Percentiles rank a stretch among this genome's conserved stretches.
These are phyloP conservation scores for Hericium erinaceus DNA, from an alignment of 768 basidiomycete genomes.

Conservation along the genomic window DNA sequence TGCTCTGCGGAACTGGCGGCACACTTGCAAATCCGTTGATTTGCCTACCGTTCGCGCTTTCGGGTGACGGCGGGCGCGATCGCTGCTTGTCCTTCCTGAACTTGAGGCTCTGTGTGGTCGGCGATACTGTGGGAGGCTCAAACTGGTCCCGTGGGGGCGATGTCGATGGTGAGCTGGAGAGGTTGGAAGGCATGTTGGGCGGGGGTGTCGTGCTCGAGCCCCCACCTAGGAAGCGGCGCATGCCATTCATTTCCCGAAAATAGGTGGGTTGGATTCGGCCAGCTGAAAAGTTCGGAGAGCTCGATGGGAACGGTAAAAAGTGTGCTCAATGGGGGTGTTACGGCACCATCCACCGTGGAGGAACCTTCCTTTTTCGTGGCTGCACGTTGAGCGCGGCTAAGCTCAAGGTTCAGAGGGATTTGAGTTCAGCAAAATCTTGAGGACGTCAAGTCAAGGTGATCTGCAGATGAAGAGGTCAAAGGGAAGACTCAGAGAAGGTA, in stretches of 20 bases:
- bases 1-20: neutral
- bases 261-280: too few species aligned
- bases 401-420: too few species aligned
- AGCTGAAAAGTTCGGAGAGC: too few species aligned
- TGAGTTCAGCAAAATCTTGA: too few species aligned
- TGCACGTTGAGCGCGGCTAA: too few species aligned
- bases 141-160: neutral
- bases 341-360: too few species aligned
- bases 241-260: conserved; percentile 20
- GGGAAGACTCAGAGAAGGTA: too few species aligned
- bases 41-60: neutral
- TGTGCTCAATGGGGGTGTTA: too few species aligned
- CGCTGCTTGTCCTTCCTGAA: neutral
- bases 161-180: neutral
- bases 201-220: conserved; percentile 4
- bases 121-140: neutral
- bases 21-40: neutral
- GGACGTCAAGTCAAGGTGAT: too few species aligned
- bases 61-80: neutral
- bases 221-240: conserved; percentile 22
- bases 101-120: neutral
- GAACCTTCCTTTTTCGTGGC: too few species aligned
- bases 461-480: too few species aligned
- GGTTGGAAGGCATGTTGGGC: neutral
- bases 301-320: too few species aligned